phyloP scores from a whole-genome alignment of 805 yeast genomes.

The Barnettozyma siamensis region DNA sequence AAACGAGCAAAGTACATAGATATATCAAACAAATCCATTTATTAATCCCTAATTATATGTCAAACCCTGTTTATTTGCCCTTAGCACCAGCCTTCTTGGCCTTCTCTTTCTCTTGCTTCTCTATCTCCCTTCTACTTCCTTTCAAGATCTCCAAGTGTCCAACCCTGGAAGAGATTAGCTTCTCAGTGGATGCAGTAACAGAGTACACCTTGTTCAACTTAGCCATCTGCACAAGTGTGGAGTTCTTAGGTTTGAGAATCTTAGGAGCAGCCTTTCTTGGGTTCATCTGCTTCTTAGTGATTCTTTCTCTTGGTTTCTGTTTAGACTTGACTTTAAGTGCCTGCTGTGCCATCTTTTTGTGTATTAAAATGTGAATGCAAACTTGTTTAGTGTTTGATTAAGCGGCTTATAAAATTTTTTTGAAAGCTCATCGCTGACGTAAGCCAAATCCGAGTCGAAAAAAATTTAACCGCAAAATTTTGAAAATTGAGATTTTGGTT shows the following conservation, averaged over 20 bases:
- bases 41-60: too few relatives aligned
- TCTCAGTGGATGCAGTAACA: conserved; percentile 65
- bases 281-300: conserved; percentile 58
- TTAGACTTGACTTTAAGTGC: conserved; percentile 48
- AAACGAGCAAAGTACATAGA: too few relatives aligned
- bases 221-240: conserved; percentile 42
- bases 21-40: too few relatives aligned
- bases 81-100: conserved; percentile 24
- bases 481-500: too few relatives aligned
- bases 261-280: conserved; percentile 72
- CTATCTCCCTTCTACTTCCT: conserved; percentile 83
- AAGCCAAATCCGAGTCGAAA: conserved; percentile 2
- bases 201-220: conserved; percentile 49
- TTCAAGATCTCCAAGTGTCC: conserved; percentile 90
- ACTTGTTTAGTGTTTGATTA: too few relatives aligned
- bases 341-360: conserved; percentile 61
- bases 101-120: conserved; percentile 48
- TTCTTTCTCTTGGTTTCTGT: conserved; percentile 31
- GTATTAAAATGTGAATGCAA: not conserved
- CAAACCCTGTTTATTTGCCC: too few relatives aligned
- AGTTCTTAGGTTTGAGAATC: conserved; percentile 61
- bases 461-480: not conserved
- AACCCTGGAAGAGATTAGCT: conserved; percentile 78
- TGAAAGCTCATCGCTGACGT: conserved; percentile 3
- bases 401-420: not conserved